A percentile compares a stretch with the other conserved stretches of the same genome.
These are phyloP conservation scores for Calycina marina DNA, from an alignment of 2,329 filamentous ascomycete species.

Conservation along the genomic window DNA sequence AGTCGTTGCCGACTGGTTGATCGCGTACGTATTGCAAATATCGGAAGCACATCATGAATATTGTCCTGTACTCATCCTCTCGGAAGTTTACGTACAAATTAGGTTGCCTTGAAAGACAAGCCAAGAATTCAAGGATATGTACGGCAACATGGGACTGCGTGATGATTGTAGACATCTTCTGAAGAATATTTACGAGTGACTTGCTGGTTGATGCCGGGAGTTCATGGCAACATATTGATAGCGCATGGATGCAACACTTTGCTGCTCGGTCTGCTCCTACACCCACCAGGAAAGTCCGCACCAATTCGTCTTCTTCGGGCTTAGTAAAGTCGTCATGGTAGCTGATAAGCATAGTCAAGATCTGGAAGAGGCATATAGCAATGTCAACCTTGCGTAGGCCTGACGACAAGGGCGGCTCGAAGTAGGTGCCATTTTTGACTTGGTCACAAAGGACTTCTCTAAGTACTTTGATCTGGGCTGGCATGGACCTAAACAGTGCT, in stretches of 20 bases:
- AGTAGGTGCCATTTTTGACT: conserved; percentile 60
- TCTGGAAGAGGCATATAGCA: conserved; percentile 76
- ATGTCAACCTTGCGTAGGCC: conserved; percentile 79
- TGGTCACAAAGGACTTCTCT: conserved; percentile 70
- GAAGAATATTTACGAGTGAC: conserved; percentile 69
- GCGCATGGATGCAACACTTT: conserved; percentile 84
- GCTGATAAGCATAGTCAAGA: conserved; percentile 74
- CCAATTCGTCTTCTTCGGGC: conserved; percentile 76
- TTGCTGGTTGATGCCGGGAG: conserved; percentile 78
- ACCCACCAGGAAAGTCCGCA: conserved; percentile 72
- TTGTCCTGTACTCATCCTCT: conserved; percentile 81
- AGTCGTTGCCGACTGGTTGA: conserved; percentile 28
- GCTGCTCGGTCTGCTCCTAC: conserved; percentile 74
- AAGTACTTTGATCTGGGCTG: conserved; percentile 61
- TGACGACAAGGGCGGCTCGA: conserved; percentile 66
- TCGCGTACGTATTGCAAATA: conserved; percentile 84
- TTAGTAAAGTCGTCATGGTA: conserved; percentile 80
- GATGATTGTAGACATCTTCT: conserved; percentile 91
- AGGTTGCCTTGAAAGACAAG: conserved; percentile 70
- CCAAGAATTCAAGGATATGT: conserved; percentile 93
- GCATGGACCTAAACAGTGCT: conserved; percentile 62
- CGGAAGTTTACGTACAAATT: conserved; percentile 78
- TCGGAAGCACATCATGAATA: conserved; percentile 89
- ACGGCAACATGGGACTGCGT: conserved; percentile 84
- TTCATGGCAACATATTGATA: conserved; percentile 92